These are phyloP conservation scores for Corylus americana DNA, from an alignment of 306 rosid genomes.

Conservation along the genomic window DNA sequence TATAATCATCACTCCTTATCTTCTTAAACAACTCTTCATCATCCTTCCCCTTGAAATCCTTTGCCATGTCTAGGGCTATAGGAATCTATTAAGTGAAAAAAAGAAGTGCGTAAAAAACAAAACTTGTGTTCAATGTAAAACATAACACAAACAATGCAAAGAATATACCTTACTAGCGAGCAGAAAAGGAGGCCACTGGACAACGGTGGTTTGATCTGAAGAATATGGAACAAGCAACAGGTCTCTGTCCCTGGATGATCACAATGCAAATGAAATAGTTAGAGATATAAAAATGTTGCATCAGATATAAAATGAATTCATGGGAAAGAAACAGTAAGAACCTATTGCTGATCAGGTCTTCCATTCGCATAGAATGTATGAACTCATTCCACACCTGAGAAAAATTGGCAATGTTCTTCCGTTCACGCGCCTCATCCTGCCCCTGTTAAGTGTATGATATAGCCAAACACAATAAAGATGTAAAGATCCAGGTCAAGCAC, in stretches of 20 bases:
- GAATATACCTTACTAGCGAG: constrained; percentile 91
- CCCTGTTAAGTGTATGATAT: constrained; percentile 29
- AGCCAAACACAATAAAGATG: constrained; percentile 12
- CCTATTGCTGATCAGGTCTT: constrained; percentile 93
- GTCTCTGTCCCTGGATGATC: constrained; percentile 76
- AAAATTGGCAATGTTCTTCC: constrained; percentile 69
- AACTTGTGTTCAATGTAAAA: constrained; percentile 12
- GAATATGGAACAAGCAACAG: constrained; percentile 79
- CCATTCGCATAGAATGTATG: constrained; percentile 76
- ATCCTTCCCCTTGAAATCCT: constrained; percentile 73
- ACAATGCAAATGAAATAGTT: constrained; percentile 26
- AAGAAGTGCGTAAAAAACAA: constrained; percentile 16
- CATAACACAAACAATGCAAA: constrained; percentile 29
- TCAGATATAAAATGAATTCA: constrained; percentile 6
- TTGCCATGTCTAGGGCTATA: constrained; percentile 96
- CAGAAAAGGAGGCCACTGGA: constrained; percentile 99
- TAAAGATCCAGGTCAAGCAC: not conserved
- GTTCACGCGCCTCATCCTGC: constrained; percentile 54
- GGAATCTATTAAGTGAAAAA: constrained; percentile 68
- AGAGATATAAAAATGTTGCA: constrained; percentile 35
- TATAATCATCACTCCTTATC: constrained; percentile 70
- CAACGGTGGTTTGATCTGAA: constrained; percentile 59
- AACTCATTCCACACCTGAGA: constrained; percentile 91
- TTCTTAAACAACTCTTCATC: constrained; percentile 76
- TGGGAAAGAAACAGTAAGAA: constrained; percentile 39